These are phyloP conservation scores for Diutina mesorugosa DNA, from an alignment of 1,139 yeast genomes.

Conservation along the genomic window DNA sequence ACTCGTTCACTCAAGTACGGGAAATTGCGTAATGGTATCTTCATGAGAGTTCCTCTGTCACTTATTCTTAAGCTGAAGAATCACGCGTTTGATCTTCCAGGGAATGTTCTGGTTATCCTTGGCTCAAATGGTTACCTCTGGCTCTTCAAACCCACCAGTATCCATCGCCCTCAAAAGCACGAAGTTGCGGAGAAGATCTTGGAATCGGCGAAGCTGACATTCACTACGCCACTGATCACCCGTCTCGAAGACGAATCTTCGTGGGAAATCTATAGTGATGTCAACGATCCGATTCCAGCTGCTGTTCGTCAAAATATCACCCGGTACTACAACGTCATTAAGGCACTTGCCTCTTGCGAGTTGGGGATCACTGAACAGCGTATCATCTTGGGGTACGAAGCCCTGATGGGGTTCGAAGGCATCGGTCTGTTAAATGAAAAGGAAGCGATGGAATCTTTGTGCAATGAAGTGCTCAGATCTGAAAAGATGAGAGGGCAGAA, in stretches of 20 bases:
- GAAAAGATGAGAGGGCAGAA: conserved; percentile 47
- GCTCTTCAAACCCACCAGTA: conserved; percentile 60
- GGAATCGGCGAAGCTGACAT: background rate
- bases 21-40: conserved; percentile 82
- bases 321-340: conserved; percentile 73
- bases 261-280: conserved; percentile 90
- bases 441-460: conserved; percentile 62
- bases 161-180: conserved; percentile 6
- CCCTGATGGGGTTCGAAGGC: conserved; percentile 66
- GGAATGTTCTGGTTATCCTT: conserved; percentile 75
- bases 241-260: conserved; percentile 89
- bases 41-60: conserved; percentile 69
- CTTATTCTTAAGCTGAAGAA: conserved; percentile 74
- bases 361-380: conserved; percentile 79
- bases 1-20: conserved; percentile 94
- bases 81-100: conserved; percentile 80
- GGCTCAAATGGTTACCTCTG: conserved; percentile 95
- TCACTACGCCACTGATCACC: conserved; percentile 48
- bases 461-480: conserved; percentile 58
- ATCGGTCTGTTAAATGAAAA: conserved; percentile 65
- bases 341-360: conserved; percentile 70
- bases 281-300: conserved; percentile 58
- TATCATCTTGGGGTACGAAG: conserved; percentile 74
- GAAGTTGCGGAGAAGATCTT: background rate
- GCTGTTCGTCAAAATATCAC: conserved; percentile 63